Conservation (phyloP, 495 filamentous ascomycete species). For the Penicillium turbatum region DNA sequence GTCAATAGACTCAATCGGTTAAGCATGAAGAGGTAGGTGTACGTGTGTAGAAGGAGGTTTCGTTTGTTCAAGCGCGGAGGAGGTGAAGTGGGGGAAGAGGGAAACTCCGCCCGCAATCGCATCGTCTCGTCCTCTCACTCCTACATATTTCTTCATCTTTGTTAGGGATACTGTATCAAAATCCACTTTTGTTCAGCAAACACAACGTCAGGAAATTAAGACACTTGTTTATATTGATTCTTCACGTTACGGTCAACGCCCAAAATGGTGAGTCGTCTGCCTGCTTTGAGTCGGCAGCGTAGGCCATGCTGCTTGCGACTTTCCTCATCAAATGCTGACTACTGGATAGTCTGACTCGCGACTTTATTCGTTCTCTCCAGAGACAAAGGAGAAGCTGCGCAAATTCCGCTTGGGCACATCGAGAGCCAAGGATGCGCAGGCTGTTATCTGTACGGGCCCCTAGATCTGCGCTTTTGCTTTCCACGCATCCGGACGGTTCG, state of each 20-base stretch:
- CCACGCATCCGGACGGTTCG: too few relatives aligned
- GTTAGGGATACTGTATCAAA: not conserved
- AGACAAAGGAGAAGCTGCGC: conserved; percentile 78
- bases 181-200: not conserved
- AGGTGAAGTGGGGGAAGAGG: conserved; percentile 20
- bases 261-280: conserved; percentile 15
- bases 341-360: conserved; percentile 74
- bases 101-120: conserved; percentile 24
- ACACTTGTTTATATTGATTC: not conserved
- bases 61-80: conserved; percentile 3
- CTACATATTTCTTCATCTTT: not conserved
- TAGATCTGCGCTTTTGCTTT: not conserved
- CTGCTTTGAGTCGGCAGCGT: not conserved
- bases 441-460: conserved; percentile 77
- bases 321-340: conserved; percentile 4
- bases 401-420: conserved; percentile 93
- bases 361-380: conserved; percentile 87
- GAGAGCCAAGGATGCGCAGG: conserved; percentile 80
- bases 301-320: not conserved
- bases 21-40: conserved; percentile 54
- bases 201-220: not conserved
- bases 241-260: not conserved
- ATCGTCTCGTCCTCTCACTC: conserved; percentile 11
- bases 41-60: not conserved
- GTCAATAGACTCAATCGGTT: conserved; percentile 66